These are phyloP conservation scores for Davidsoniella eucalypti DNA, from an alignment of 2,329 filamentous ascomycete genomes.

Conservation along the genomic window DNA sequence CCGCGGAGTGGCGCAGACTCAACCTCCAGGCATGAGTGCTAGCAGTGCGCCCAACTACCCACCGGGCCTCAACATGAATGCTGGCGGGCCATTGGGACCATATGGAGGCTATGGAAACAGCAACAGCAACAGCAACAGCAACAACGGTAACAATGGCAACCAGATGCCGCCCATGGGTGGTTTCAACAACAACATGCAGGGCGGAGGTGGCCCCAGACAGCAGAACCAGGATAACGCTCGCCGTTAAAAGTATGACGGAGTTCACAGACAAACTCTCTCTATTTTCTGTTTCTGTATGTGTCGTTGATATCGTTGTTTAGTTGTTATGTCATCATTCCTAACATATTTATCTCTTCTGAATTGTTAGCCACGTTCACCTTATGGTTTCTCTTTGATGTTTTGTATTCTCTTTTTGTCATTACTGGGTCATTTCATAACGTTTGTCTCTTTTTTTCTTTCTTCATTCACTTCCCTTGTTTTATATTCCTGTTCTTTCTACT, in stretches of 20 bases:
- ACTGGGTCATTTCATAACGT: background rate
- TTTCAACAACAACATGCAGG: conserved; percentile 19
- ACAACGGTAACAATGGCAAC: conserved; percentile 21
- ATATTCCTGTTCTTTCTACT: background rate
- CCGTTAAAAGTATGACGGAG: background rate
- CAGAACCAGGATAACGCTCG: background rate
- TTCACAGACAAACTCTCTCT: background rate
- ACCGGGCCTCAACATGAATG: conserved; percentile 30
- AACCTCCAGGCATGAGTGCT: conserved; percentile 25
- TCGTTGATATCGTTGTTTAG: no score
- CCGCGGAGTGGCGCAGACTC: conserved; percentile 40
- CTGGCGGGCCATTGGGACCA: conserved; percentile 12
- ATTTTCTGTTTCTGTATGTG: background rate
- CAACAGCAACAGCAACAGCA: conserved; percentile 27
- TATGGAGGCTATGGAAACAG: conserved; percentile 20
- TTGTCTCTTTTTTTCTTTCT: conserved; percentile 1
- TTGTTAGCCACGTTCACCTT: background rate
- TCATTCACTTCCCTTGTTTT: background rate
- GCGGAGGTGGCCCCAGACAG: conserved; percentile 21
- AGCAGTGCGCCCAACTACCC: conserved; percentile 32
- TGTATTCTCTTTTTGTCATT: no score
- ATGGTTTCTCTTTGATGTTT: background rate
- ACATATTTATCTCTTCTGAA: no score
- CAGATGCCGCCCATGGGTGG: conserved; percentile 31
- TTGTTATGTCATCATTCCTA: no score